Evolutionary conservation across 2,329 filamentous ascomycete genomes (phyloP), one percentile per base, ranked within the genome.

Genomic region (Sclerotinia spermophila): DNA sequence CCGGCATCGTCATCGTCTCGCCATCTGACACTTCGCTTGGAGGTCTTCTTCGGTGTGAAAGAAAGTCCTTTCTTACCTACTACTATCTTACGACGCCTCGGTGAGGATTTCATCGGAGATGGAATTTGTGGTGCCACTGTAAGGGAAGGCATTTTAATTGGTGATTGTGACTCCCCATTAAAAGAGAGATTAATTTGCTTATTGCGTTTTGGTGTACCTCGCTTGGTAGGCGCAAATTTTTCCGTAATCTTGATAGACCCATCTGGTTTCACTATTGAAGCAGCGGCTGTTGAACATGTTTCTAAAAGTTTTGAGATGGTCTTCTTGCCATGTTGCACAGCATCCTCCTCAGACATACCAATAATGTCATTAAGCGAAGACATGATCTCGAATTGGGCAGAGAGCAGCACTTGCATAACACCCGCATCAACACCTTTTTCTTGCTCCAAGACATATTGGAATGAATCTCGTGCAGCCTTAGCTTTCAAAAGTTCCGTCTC

Each of bases 361-460:
- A 95, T 87, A 35, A 96, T 92, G 74, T 93, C 92, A 69, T 91
- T 89, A 68, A 99, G 87, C 0, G 94, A 93, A 6, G 92, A 85
- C 72, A 98, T 87, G 2, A 94, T 95, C 77, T 97, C 94, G 76
- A 99, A 97, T 77, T 98, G 95, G 19, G 95, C 93, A 68, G 92
- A 90, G 17, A 98, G 86, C 69, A 99, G 86, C 65, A 92, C 87
- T 80, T 97, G 94, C 77, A 97, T 85, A 74, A 92, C 88, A 27
- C 87, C 88, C 30, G 90, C 88, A 78, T 97, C 94, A 19, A 90
- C 91, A 38, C 86, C 85, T 81, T 91, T 95, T 73, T 98, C 94
- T 77, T 96, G 90, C 69, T 98, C 94, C 17, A 94, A 81, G 30
- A 97, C 87, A 67, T 93, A 89, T 19, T 86, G 83, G 74, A 95